Evolutionary conservation across 2,329 filamentous ascomycete species (phyloP).

Genomic region (Talaromyces sp.): DNA sequence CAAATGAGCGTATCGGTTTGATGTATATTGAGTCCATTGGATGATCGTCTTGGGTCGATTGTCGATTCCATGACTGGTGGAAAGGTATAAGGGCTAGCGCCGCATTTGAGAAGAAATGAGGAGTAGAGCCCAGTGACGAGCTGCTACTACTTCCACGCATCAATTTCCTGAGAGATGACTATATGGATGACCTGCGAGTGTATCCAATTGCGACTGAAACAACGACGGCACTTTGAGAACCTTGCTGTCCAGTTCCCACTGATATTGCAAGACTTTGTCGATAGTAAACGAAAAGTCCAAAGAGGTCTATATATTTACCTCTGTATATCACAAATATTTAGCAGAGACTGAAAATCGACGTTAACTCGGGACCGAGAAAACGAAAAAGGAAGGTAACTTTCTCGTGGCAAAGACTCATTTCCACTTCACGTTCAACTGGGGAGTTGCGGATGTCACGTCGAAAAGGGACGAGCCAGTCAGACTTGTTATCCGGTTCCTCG

Average conservation of each 20-base stretch:
- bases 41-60: background rate
- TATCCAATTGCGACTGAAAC: background rate
- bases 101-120: background rate
- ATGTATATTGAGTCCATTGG: background rate
- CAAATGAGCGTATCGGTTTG: constrained; percentile 6
- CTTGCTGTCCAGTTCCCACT: background rate
- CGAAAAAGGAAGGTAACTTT: background rate
- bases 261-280: background rate
- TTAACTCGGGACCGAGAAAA: background rate
- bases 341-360: background rate
- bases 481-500: background rate
- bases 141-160: background rate
- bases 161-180: background rate
- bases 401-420: background rate
- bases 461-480: background rate
- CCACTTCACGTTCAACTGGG: background rate
- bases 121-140: background rate
- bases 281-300: background rate
- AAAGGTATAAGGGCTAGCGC: background rate
- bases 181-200: background rate
- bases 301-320: background rate
- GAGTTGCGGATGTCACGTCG: background rate
- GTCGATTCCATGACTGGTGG: background rate
- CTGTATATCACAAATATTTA: background rate
- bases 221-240: background rate